A percentile compares a stretch with the other conserved stretches of the same genome.
Evolutionary conservation across 2,329 filamentous ascomycete genomes (phyloP).

Genomic region (Aspergillus texensis): DNA sequence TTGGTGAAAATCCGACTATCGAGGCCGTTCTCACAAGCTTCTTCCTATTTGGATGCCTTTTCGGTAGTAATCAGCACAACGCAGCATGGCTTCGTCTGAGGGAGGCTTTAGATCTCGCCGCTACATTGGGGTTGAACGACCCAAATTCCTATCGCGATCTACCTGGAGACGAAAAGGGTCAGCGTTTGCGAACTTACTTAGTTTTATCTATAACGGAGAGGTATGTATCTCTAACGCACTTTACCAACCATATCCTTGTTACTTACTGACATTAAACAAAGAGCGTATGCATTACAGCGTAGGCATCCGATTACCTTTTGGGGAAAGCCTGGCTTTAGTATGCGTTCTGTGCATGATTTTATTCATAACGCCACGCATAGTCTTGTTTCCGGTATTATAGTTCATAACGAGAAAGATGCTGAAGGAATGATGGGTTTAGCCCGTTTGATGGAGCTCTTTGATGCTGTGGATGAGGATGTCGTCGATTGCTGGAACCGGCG

Average conservation of each 20-base stretch:
- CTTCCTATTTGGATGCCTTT: slow-evolving; percentile 74
- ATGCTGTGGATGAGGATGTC: slow-evolving; percentile 48
- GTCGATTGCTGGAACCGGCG: slow-evolving; percentile 48
- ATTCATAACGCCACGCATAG: slow-evolving; percentile 39
- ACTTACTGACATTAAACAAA: slow-evolving; percentile 16
- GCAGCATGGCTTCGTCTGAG: slow-evolving; percentile 77
- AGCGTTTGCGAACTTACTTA: slow-evolving; percentile 40
- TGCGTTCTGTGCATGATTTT: slow-evolving; percentile 45
- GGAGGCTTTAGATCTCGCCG: slow-evolving; percentile 60
- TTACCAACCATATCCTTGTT: not conserved
- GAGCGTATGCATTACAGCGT: slow-evolving; percentile 48
- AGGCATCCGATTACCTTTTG: slow-evolving; percentile 47
- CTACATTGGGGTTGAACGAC: slow-evolving; percentile 44
- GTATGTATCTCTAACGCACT: slow-evolving; percentile 16
- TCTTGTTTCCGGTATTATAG: slow-evolving; percentile 43
- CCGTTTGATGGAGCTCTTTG: slow-evolving; percentile 48
- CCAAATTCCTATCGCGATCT: slow-evolving; percentile 42
- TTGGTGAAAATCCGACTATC: slow-evolving; percentile 45
- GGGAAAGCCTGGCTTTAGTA: slow-evolving; percentile 43
- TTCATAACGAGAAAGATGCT: slow-evolving; percentile 48
- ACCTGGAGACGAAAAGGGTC: slow-evolving; percentile 41
- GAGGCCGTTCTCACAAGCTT: slow-evolving; percentile 66
- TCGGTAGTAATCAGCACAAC: slow-evolving; percentile 72
- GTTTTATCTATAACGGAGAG: slow-evolving; percentile 42
- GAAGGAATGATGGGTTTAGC: slow-evolving; percentile 47